These are phyloP conservation scores for Globisporangium recalcitrans DNA, from an alignment of 352 stramenopile genomes.

Conservation along the genomic window DNA sequence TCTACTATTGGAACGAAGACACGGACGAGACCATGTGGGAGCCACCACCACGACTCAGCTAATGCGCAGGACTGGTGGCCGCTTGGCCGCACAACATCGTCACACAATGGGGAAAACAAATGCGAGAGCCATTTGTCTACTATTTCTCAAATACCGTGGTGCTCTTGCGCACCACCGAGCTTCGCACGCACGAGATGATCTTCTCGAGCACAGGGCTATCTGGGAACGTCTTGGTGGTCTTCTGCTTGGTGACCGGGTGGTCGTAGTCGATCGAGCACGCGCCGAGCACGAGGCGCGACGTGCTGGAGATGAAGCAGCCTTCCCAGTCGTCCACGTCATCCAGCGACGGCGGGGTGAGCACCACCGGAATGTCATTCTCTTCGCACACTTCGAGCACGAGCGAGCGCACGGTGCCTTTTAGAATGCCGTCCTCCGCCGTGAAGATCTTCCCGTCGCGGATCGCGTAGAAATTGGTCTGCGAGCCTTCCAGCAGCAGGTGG, in stretches of 20 bases:
- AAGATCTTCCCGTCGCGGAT: constrained; percentile 49
- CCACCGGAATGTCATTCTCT: constrained; percentile 45
- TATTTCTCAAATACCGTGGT: constrained; percentile 45
- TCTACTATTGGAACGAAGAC: constrained; percentile 27
- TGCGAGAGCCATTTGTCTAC: not conserved
- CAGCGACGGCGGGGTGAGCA: constrained; percentile 46
- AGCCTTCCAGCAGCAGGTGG: constrained; percentile 59
- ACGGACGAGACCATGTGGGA: constrained; percentile 7
- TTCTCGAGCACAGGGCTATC: constrained; percentile 36
- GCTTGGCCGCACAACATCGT: not conserved
- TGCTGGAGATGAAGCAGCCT: constrained; percentile 81
- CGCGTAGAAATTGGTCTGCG: constrained; percentile 82
- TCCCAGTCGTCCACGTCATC: constrained; percentile 58
- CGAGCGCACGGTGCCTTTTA: constrained; percentile 72
- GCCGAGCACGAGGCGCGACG: constrained; percentile 69
- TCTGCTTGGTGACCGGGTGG: constrained; percentile 26
- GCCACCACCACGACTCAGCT: not conserved
- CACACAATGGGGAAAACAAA: not conserved
- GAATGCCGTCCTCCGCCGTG: constrained; percentile 64
- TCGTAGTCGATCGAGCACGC: constrained; percentile 47
- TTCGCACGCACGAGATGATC: constrained; percentile 40
- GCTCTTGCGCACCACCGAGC: constrained; percentile 48
- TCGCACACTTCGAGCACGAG: constrained; percentile 66
- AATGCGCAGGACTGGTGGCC: too few relatives aligned
- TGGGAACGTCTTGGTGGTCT: constrained; percentile 26